Evolutionary conservation across 169 alveolate species (phyloP), one percentile per base, ranked within the genome.

Genomic region (Eimeria maxima): DNA sequence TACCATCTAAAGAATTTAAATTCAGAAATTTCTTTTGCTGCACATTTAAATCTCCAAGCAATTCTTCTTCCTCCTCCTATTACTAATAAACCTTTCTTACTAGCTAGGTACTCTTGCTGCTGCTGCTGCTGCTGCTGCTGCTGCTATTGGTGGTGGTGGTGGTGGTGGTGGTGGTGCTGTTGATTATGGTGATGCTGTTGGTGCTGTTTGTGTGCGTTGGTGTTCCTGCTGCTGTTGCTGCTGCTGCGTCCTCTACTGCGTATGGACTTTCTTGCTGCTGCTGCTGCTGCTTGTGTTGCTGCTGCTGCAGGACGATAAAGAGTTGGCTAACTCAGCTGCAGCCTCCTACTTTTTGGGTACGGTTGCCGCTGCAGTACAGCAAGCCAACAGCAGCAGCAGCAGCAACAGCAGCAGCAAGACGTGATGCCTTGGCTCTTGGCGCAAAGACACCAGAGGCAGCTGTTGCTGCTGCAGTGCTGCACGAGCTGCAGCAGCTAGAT

Each of bases 331-430:
- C 33, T 44, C 95, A 90, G 95, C 88, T 90, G 88, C 95, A 90
- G 88, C 95, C 95, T 22, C 95, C 95, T 29, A 53, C 88, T 8
- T 38, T 90, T 50, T 90, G 95, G 95, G 47, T 90, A 63, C 89
- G 80, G 29, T 65, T 73, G 81, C 95, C 95, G 33, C 80, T 74
- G 78, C 78, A 44, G 86, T 73, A 74, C 81, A 53, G 87, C 63
- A 29, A 60, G 27, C 20, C 18, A 13, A 27, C 74, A n/a, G 76
- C 4, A 27, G 92, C 50, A 27, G 57, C 53, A 57, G 74, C 92
- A 16, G 92, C 74, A 80, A 42, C 90, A 80, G 69, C 90, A 45
- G 63, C 90, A 45, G 63, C 90, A 22, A 47, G 45, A 1, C 69
- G 63, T 0, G 63, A 45, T 67, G 63, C 90, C 2, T 8, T 53